Evolutionary conservation across 768 basidiomycete species (phyloP), one percentile per base, ranked within the genome.

Genomic region (Boletus reticulatus): DNA sequence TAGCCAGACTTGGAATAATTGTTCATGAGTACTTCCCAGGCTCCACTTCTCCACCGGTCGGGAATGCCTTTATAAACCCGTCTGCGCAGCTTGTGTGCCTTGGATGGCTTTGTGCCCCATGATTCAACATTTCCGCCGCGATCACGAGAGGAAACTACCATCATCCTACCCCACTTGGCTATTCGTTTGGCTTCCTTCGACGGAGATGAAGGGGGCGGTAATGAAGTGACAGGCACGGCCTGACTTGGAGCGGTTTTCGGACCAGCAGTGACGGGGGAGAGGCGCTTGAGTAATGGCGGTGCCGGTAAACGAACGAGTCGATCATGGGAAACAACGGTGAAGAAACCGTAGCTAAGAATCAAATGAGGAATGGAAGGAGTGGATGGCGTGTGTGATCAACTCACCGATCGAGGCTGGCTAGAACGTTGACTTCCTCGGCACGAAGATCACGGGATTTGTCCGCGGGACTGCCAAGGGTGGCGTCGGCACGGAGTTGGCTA

Each of bases 31-130:
- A 90, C 76, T 61, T 88, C 91, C 97, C 97, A 99, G 1, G 87
- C 92, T 5, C 93, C 96, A 48, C 83, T 78, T 41, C 97, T 80
- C 97, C 97, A 99, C 47, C 94, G 82, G 72, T 98, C 96, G 3
- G 97, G 97, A 31, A 98, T 86, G 53, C 97, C 97, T 69, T 99
- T 99, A 78, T 92, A 98, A 50, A 87, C 83, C 31, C 96, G 80
- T 60, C 82, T 73, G 32, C 88, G 80, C 19, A 89, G 77, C 72
- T 89, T 94, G 64, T 67, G 76, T 62, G 79, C 84, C 72, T 89
- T 92, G 17, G 76, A 77, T 22, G 79, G 64, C 46, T 81, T 83
- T 63, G 95, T 76, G 34, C 68, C 72, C 94, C 95, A 98, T 13
- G 76, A 69, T 39, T 84, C 77, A 14, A 87, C 76, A 65, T 97